A percentile compares a stretch with the other conserved stretches of the same genome.
These are phyloP conservation scores for Metschnikowia matae DNA, from an alignment of 805 yeast genomes.

Conservation along the genomic window DNA sequence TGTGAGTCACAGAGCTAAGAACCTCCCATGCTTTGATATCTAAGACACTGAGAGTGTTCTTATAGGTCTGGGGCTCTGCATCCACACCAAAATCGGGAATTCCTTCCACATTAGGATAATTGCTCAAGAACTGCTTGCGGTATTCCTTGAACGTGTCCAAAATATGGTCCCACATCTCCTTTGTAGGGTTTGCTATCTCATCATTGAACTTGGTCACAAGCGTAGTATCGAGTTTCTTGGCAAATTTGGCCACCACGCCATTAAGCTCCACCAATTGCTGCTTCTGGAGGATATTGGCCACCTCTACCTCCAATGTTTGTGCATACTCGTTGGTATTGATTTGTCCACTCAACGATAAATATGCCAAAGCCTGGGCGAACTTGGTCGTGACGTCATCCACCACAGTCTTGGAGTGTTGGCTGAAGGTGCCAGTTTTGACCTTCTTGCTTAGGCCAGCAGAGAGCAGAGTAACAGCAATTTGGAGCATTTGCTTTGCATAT, in stretches of 20 bases:
- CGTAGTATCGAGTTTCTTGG: conserved; percentile 43
- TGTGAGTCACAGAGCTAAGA: conserved; percentile 56
- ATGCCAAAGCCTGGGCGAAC: conserved; percentile 14
- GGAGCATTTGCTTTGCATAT: conserved; percentile 19
- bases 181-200: conserved; percentile 47
- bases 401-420: conserved; percentile 7
- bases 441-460: conserved; percentile 13
- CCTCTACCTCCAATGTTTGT: conserved; percentile 12
- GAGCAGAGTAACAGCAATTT: conserved; percentile 6
- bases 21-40: conserved; percentile 60
- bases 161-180: conserved; percentile 23
- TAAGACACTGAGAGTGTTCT: conserved; percentile 39
- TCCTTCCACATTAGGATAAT: conserved; percentile 18
- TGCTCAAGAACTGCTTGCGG: conserved; percentile 10
- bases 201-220: conserved; percentile 51
- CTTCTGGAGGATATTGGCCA: conserved; percentile 28
- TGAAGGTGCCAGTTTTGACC: conserved; percentile 10
- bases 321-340: conserved; percentile 21
- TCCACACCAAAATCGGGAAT: conserved; percentile 66
- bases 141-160: conserved; percentile 49
- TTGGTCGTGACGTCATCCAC: conserved; percentile 12
- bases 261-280: conserved; percentile 36
- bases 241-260: conserved; percentile 30
- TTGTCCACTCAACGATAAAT: conserved; percentile 29
- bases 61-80: conserved; percentile 40